Percentiles rank a stretch among this genome's conserved stretches.
phyloP scores from a whole-genome alignment of 768 basidiomycete species.

The Strobilomyces confusus region DNA sequence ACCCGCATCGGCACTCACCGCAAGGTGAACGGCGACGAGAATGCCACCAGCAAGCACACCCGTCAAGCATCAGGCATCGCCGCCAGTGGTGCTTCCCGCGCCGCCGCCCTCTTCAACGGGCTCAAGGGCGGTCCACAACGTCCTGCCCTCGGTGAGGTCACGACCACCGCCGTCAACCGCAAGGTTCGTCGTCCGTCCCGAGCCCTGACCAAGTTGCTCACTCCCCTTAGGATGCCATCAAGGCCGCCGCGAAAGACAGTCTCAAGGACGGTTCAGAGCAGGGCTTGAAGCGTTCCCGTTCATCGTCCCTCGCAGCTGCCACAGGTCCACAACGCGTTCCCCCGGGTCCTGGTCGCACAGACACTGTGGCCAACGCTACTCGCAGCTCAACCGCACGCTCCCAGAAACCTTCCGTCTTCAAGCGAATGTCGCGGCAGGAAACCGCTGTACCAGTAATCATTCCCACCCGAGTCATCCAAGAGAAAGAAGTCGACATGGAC shows the following conservation, averaged over 20 bases:
- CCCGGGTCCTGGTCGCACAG: conserved; percentile 53
- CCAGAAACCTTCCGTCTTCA: conserved; percentile 34
- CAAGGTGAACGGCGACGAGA: conserved; percentile 70
- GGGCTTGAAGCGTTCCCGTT: conserved; percentile 55
- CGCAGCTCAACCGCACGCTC: conserved; percentile 27
- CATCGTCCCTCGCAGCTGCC: conserved; percentile 60
- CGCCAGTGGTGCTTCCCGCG: conserved; percentile 46
- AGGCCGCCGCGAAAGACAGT: conserved; percentile 51
- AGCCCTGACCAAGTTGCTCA: neutral
- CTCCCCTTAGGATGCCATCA: conserved; percentile 34
- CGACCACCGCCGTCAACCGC: conserved; percentile 70
- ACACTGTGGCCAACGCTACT: conserved; percentile 40
- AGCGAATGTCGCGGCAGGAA: conserved; percentile 40
- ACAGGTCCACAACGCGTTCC: conserved; percentile 67
- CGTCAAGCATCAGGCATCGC: conserved; percentile 56
- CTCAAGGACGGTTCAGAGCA: conserved; percentile 54
- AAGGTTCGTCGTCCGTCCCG: conserved; percentile 46
- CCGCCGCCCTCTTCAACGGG: conserved; percentile 37
- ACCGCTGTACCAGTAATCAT: conserved; percentile 42
- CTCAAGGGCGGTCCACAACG: conserved; percentile 60
- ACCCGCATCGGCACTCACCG: conserved; percentile 61
- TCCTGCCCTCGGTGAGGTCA: conserved; percentile 78
- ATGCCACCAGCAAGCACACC: conserved; percentile 63
- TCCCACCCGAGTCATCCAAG: conserved; percentile 38
- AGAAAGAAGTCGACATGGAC: conserved; percentile 61